phyloP scores from a whole-genome alignment of 352 stramenopile species.

The Phytophthora litchii region DNA sequence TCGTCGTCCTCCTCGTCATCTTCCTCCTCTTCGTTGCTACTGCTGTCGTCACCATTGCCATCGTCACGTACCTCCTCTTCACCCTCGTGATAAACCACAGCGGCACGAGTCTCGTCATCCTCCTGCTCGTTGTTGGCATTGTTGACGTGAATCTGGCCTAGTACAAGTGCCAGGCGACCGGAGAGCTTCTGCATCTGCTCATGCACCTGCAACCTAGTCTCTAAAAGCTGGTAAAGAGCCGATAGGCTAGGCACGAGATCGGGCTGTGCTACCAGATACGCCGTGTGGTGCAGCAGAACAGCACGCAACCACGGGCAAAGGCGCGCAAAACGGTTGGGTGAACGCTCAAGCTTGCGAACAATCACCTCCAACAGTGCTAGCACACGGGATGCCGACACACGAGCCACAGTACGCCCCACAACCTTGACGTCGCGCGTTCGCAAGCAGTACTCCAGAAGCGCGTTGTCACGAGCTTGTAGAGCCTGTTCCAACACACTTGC shows the following conservation, averaged over 20 bases:
- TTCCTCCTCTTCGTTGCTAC: constrained; percentile 59
- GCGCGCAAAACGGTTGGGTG: constrained; percentile 72
- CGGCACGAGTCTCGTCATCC: constrained; percentile 54
- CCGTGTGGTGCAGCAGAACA: constrained; percentile 84
- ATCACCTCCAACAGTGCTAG: constrained; percentile 80
- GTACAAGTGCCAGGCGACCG: constrained; percentile 78
- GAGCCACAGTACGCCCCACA: constrained; percentile 76
- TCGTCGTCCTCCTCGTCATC: constrained; percentile 54
- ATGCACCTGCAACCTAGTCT: constrained; percentile 83
- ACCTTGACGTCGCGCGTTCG: constrained; percentile 79
- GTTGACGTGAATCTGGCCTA: constrained; percentile 85
- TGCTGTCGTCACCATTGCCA: constrained; percentile 43
- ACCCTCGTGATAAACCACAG: constrained; percentile 76
- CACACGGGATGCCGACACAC: constrained; percentile 75
- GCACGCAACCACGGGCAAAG: constrained; percentile 86
- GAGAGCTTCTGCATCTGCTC: constrained; percentile 85
- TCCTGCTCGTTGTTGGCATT: constrained; percentile 40
- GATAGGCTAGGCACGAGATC: constrained; percentile 84
- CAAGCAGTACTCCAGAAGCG: constrained; percentile 85
- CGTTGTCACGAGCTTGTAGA: constrained; percentile 87
- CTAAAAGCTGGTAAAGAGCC: constrained; percentile 83
- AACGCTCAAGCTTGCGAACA: constrained; percentile 86
- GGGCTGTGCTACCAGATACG: constrained; percentile 84
- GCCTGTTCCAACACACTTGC: constrained; percentile 84
- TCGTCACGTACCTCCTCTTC: constrained; percentile 43